These are phyloP conservation scores for Yarrowia phangngaensis DNA, from an alignment of 805 yeast genomes.

Conservation along the genomic window DNA sequence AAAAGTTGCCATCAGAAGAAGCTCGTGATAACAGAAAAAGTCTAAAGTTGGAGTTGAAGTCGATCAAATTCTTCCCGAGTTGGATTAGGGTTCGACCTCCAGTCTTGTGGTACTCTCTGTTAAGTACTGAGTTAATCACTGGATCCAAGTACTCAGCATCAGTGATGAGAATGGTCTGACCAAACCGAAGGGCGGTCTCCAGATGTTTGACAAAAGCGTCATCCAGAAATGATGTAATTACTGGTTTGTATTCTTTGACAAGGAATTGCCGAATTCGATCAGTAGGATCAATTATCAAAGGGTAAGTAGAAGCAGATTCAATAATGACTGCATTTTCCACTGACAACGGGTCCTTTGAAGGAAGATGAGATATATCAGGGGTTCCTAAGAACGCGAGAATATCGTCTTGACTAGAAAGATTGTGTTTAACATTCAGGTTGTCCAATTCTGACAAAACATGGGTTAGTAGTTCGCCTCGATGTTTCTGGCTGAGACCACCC, in stretches of 20 bases:
- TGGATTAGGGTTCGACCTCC: constrained; percentile 68
- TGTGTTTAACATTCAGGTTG: constrained; percentile 37
- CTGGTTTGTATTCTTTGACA: constrained; percentile 36
- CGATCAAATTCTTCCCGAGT: constrained; percentile 62
- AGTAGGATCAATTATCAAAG: constrained; percentile 73
- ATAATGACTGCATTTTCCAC: constrained; percentile 62
- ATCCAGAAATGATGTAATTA: constrained; percentile 68
- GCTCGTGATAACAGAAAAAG: constrained; percentile 62
- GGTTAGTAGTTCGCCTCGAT: constrained; percentile 38
- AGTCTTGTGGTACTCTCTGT: constrained; percentile 54
- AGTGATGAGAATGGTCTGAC: constrained; percentile 65
- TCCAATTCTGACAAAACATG: constrained; percentile 40
- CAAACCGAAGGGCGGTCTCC: constrained; percentile 80
- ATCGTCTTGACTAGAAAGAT: constrained; percentile 44
- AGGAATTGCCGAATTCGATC: constrained; percentile 47
- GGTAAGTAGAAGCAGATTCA: constrained; percentile 42
- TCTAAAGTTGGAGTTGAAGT: constrained; percentile 60
- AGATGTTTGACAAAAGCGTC: constrained; percentile 60
- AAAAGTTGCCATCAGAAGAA: constrained; percentile 50
- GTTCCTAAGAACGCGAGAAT: constrained; percentile 49
- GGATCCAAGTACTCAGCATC: constrained; percentile 85
- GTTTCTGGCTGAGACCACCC: constrained; percentile 54
- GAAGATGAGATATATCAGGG: constrained; percentile 42
- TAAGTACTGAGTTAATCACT: constrained; percentile 56
- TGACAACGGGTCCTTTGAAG: constrained; percentile 53